Evolutionary conservation across 1,284 basidiomycete genomes (phyloP).

Genomic region (Ceratobasidium papillatum): DNA sequence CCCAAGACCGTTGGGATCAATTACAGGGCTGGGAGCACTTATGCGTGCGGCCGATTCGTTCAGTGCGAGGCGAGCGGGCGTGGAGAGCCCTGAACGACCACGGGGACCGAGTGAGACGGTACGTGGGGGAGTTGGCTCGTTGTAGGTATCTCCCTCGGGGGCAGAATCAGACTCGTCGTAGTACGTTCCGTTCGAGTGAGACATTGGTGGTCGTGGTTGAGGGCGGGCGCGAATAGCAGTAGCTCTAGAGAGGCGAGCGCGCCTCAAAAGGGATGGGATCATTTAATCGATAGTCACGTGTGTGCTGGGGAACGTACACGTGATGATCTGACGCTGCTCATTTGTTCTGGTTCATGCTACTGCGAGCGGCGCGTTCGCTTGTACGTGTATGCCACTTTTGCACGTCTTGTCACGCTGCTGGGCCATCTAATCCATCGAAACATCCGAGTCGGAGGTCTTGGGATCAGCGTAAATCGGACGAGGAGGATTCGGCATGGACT

Average conservation of each 20-base stretch:
- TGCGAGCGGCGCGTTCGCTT: conserved; percentile 30
- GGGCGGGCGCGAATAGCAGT: not conserved
- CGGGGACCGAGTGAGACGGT: conserved; percentile 1
- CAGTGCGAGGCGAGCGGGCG: conserved; percentile 26
- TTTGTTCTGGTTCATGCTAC: conserved; percentile 20
- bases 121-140: not conserved
- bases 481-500: conserved; percentile 22
- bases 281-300: conserved; percentile 26
- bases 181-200: not conserved
- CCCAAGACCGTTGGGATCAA: conserved; percentile 87
- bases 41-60: conserved; percentile 31
- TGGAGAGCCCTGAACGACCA: conserved; percentile 31
- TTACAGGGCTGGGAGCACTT: conserved; percentile 58
- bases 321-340: conserved; percentile 6
- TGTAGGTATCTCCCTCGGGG: conserved; percentile 19
- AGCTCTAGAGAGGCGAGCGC: conserved; percentile 19
- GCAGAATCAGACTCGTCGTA: conserved; percentile 27
- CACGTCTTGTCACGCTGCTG: conserved; percentile 35
- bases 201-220: not conserved
- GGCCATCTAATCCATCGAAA: conserved; percentile 22
- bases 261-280: conserved; percentile 26
- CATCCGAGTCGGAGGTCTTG: conserved; percentile 10
- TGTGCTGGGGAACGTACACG: not conserved
- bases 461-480: conserved; percentile 19
- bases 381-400: conserved; percentile 38